Percentiles rank a stretch among this genome's conserved stretches.
These are phyloP conservation scores for Cyberlindnera japonica DNA, from an alignment of 805 yeast species.

Conservation along the genomic window DNA sequence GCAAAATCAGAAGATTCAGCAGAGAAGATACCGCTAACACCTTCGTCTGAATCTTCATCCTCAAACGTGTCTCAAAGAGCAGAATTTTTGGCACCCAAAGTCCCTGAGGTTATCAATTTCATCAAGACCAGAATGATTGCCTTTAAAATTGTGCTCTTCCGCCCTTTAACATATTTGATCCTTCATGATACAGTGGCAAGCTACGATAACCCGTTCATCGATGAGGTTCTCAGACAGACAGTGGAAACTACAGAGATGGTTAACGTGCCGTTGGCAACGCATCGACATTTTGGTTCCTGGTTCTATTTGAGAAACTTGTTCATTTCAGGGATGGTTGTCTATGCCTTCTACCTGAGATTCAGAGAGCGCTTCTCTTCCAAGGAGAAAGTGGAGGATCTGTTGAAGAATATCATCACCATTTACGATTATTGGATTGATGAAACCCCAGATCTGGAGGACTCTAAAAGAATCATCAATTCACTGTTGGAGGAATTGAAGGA, in stretches of 20 bases:
- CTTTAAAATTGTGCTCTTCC: slow-evolving; percentile 19
- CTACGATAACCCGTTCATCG: slow-evolving; percentile 16
- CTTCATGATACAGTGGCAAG: slow-evolving; percentile 16
- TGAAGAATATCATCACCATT: slow-evolving; percentile 8
- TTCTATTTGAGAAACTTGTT: slow-evolving; percentile 21
- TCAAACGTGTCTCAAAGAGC: slow-evolving; percentile 12
- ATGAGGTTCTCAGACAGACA: slow-evolving; percentile 17
- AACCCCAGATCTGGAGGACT: slow-evolving; percentile 16
- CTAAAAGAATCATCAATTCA: slow-evolving; percentile 3
- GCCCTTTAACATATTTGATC: slow-evolving; percentile 22
- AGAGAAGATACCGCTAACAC: slow-evolving; percentile 11
- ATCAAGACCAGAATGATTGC: slow-evolving; percentile 23
- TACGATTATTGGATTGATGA: slow-evolving; percentile 25
- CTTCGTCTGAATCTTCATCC: slow-evolving; percentile 13
- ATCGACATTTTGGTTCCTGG: slow-evolving; percentile 29
- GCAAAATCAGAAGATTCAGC: neutral
- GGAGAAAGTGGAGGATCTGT: slow-evolving; percentile 8
- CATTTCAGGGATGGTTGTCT: slow-evolving; percentile 6
- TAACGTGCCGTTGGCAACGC: slow-evolving; percentile 23
- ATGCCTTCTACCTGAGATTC: slow-evolving; percentile 15
- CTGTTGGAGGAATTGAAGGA: slow-evolving; percentile 7
- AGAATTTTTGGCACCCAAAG: slow-evolving; percentile 7
- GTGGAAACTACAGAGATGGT: slow-evolving; percentile 20
- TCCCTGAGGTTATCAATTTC: slow-evolving; percentile 24
- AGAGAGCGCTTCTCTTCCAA: slow-evolving; percentile 9